These are phyloP conservation scores for Sporobolomyces phaffii DNA, from an alignment of 768 basidiomycete species.

Conservation along the genomic window DNA sequence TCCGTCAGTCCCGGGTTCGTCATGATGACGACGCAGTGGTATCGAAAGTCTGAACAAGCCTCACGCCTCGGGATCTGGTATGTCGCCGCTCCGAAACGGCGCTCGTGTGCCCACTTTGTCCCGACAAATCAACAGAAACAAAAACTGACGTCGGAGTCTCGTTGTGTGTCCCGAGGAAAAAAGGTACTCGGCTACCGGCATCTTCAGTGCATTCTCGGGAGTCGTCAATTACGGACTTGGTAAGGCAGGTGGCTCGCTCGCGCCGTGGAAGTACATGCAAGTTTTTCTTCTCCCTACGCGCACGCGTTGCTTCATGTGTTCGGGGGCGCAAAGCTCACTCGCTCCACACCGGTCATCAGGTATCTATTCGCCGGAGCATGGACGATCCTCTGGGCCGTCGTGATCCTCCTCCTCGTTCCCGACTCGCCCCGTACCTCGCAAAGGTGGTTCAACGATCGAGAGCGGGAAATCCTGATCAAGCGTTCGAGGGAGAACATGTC, in stretches of 20 bases:
- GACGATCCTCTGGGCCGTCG: slow-evolving; percentile 45
- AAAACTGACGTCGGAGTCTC: too few species aligned
- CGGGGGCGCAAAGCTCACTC: too few species aligned
- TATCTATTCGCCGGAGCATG: slow-evolving; percentile 45
- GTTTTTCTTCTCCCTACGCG: too few species aligned
- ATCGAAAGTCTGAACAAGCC: slow-evolving; percentile 45
- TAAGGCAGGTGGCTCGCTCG: slow-evolving; percentile 32
- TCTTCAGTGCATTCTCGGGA: slow-evolving; percentile 47
- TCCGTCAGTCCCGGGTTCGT: slow-evolving; percentile 46
- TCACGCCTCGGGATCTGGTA: slow-evolving; percentile 46
- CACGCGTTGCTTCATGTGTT: too few species aligned
- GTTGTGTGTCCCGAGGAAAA: too few species aligned
- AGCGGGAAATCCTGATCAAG: slow-evolving; percentile 41
- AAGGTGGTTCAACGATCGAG: slow-evolving; percentile 44
- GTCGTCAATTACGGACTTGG: slow-evolving; percentile 48
- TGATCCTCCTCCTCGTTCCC: slow-evolving; percentile 45
- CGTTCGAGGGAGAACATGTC: slow-evolving; percentile 40
- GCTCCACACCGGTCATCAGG: too few species aligned
- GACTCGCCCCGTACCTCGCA: slow-evolving; percentile 43
- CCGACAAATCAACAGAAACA: too few species aligned
- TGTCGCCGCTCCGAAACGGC: neutral
- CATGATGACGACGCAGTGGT: slow-evolving; percentile 47
- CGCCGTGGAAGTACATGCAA: slow-evolving; percentile 46
- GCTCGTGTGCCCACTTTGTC: too few species aligned
- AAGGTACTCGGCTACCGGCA: slow-evolving; percentile 45